phyloP scores from a whole-genome alignment of 1,139 yeast genomes.

The Meyerozyma elateridarum region DNA sequence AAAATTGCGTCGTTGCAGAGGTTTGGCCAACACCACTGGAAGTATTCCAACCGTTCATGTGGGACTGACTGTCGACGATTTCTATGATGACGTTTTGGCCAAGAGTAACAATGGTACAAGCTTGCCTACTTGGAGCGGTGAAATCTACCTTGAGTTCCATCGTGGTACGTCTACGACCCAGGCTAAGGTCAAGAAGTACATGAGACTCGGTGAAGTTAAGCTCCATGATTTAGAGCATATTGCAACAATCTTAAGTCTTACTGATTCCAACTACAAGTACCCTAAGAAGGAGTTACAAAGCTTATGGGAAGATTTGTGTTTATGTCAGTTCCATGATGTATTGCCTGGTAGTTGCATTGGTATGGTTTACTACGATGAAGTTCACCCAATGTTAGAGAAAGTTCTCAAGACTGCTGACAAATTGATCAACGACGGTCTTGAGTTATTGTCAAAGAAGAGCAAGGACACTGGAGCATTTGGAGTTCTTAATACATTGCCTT shows the following conservation, averaged over 20 bases:
- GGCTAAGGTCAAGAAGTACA: slow-evolving; percentile 74
- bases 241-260: slow-evolving; percentile 70
- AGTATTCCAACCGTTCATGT: slow-evolving; percentile 73
- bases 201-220: slow-evolving; percentile 73
- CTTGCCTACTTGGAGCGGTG: slow-evolving; percentile 89
- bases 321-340: slow-evolving; percentile 96
- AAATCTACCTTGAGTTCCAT: slow-evolving; percentile 89
- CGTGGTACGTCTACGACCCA: slow-evolving; percentile 97
- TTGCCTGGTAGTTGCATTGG: slow-evolving; percentile 95
- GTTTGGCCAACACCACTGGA: slow-evolving; percentile 78
- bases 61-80: slow-evolving; percentile 74
- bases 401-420: slow-evolving; percentile 51
- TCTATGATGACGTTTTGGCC: slow-evolving; percentile 62
- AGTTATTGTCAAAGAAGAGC: slow-evolving; percentile 9
- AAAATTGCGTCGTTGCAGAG: slow-evolving; percentile 85
- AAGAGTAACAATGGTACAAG: slow-evolving; percentile 60
- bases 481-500: slow-evolving; percentile 60
- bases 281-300: slow-evolving; percentile 64
- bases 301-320: slow-evolving; percentile 82
- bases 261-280: slow-evolving; percentile 50
- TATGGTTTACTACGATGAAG: slow-evolving; percentile 88
- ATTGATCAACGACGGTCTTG: slow-evolving; percentile 50
- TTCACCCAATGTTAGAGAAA: slow-evolving; percentile 67
- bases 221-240: slow-evolving; percentile 82
- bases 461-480: slow-evolving; percentile 14